Evolutionary conservation across 2,329 filamentous ascomycete species (phyloP), one percentile per base, ranked within the genome.

Genomic region (Fusarium clavum): DNA sequence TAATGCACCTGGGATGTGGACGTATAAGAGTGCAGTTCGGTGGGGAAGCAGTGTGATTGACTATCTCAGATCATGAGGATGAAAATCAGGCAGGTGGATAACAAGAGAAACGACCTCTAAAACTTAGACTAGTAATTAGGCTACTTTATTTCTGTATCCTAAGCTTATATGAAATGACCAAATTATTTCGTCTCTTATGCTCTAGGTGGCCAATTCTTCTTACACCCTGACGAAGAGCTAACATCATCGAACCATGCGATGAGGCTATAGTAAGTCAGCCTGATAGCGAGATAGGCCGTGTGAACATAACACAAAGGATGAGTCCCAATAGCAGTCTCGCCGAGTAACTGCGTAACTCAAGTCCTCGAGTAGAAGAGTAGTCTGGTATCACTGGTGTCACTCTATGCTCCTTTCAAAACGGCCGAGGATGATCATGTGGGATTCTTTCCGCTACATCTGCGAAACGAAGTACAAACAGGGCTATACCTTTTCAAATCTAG

Each of bases 1-100:
- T 3, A 71, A 71, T 46, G 69, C 67, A 2, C 69, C 69, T 14
- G 69, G 67, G 4, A 71, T 71, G 69, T 72, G 69, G 69, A 56
- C 63, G 12, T 71, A 71, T 22, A 71, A 71, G 62, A 69, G 69
- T 20, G 69, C 69, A 1, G 49, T 66, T 3, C 32, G 52, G 18
- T 71, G 69, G 69, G 69, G 61, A 25, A 69, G 29, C 18, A 46
- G 48, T 27, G 61, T 72, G 12, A 67, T 69, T 8, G 34, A 38
- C 7, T 71, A 71, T 38, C 34, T 71, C 2, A 51, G 69, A 27
- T 64, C 65, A 13, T 72, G 16, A 67, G 18, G 2, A n/a, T 38
- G 18, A n/a, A 12, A 30, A 13, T 5, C 11, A 2, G 10, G 6
- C 18, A n/a, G 34, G 10, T 12, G 18, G 6, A 11, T 4, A n/a